Percentiles rank a stretch among this genome's conserved stretches.
Evolutionary conservation across 2,329 filamentous ascomycete species (phyloP).

Genomic region (Ciborinia camelliae): DNA sequence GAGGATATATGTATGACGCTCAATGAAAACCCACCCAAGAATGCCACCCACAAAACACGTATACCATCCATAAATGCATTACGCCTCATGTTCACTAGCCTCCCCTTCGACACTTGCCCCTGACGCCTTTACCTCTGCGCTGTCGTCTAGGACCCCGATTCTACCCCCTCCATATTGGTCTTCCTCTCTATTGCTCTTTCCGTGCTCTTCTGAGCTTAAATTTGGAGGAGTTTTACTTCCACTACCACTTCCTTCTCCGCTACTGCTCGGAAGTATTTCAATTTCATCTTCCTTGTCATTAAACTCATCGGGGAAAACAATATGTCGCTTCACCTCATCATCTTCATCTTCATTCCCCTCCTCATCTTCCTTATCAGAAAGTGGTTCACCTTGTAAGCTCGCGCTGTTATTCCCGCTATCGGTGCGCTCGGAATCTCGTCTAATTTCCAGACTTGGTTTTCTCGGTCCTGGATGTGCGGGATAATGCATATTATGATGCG

Average conservation of each 20-base stretch:
- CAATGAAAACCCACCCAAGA: neutral
- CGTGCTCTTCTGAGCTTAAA: neutral
- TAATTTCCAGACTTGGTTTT: neutral
- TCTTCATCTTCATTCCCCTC: neutral
- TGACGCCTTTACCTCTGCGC: rapidly evolving
- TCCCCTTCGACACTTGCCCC: neutral
- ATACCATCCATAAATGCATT: neutral
- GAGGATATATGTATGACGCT: neutral
- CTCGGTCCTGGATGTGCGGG: constrained; percentile 11
- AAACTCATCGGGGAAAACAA: neutral
- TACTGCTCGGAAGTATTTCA: neutral
- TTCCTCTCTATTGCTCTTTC: neutral
- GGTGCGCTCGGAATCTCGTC: neutral
- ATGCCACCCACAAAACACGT: neutral
- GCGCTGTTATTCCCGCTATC: neutral
- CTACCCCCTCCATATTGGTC: neutral
- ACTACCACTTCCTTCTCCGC: neutral
- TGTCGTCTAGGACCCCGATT: neutral
- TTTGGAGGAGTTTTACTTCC: too few relatives aligned
- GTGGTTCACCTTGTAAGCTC: neutral
- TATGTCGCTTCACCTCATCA: neutral
- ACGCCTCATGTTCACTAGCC: neutral
- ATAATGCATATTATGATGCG: constrained; percentile 8
- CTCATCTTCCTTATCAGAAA: neutral
- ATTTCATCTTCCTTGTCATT: neutral